Conservation (phyloP, 2,329 filamentous ascomycete genomes). For the Teratosphaeria gauchensis region DNA sequence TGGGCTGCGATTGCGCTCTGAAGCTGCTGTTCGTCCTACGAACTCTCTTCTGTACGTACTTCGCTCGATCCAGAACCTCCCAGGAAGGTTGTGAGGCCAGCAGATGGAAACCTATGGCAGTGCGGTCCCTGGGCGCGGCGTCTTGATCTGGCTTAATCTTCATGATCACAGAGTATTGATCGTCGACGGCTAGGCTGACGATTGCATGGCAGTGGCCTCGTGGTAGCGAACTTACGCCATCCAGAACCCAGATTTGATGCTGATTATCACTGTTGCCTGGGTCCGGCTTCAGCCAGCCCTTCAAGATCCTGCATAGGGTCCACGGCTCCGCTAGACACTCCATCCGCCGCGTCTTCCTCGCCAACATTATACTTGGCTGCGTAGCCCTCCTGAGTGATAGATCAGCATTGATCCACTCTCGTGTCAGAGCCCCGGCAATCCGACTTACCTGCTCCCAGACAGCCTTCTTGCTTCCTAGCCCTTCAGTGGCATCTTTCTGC, state of each 20-base stretch:
- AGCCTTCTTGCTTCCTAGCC: conserved; percentile 83
- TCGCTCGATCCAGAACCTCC: not conserved
- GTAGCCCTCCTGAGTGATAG: conserved; percentile 67
- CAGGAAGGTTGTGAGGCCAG: not conserved
- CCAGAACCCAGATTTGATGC: not conserved
- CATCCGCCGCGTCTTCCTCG: conserved; percentile 56
- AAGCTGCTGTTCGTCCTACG: not conserved
- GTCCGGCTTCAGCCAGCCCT: conserved; percentile 86
- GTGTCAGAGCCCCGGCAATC: not conserved
- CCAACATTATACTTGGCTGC: conserved; percentile 79
- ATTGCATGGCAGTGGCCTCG: not conserved
- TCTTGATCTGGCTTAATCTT: not conserved
- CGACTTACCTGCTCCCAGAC: conserved; percentile 85
- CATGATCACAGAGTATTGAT: not conserved
- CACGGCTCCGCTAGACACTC: conserved; percentile 46
- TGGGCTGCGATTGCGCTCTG: not conserved
- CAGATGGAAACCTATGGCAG: not conserved
- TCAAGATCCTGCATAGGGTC: conserved; percentile 97
- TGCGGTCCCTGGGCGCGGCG: not conserved
- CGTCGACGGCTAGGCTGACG: not conserved
- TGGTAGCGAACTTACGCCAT: not conserved
- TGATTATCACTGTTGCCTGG: conserved; percentile 56
- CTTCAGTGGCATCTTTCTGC: conserved; percentile 79
- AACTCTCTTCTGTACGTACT: not conserved
- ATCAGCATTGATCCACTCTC: not conserved